Evolutionary conservation across 495 filamentous ascomycete genomes (phyloP).

Genomic region (Aspergillus ellipticus): DNA sequence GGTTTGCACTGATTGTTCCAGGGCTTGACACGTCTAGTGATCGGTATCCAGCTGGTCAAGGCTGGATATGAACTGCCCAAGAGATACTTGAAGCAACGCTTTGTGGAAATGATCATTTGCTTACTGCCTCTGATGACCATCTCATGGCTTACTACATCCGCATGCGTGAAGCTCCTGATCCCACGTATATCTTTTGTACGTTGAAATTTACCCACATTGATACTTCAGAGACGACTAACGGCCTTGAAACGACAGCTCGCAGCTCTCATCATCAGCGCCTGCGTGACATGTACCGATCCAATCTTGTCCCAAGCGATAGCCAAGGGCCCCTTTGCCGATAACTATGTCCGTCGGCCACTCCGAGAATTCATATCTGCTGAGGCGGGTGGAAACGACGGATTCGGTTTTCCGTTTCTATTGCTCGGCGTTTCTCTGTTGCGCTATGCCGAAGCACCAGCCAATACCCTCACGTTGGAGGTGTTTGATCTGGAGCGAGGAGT

Average conservation of each 20-base stretch:
- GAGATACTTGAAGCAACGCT: slow-evolving; percentile 26
- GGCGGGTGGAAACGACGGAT: slow-evolving; percentile 58
- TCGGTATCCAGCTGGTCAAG: slow-evolving; percentile 51
- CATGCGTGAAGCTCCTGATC: slow-evolving; percentile 34
- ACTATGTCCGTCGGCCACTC: slow-evolving; percentile 52
- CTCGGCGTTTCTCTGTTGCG: slow-evolving; percentile 53
- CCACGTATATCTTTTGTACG: slow-evolving; percentile 32
- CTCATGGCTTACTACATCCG: slow-evolving; percentile 34
- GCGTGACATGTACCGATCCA: slow-evolving; percentile 60
- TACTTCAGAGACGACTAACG: slow-evolving; percentile 6
- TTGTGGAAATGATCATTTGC: slow-evolving; percentile 33
- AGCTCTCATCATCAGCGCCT: slow-evolving; percentile 57
- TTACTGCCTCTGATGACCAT: slow-evolving; percentile 37
- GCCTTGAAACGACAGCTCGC: slow-evolving; percentile 41
- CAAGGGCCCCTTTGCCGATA: slow-evolving; percentile 60
- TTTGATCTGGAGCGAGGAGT: slow-evolving; percentile 22
- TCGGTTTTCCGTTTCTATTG: slow-evolving; percentile 58
- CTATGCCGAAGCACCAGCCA: slow-evolving; percentile 41
- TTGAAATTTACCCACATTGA: not conserved
- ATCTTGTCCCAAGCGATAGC: slow-evolving; percentile 58
- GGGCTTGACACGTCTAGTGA: slow-evolving; percentile 49
- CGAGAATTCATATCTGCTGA: slow-evolving; percentile 62
- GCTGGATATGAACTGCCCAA: slow-evolving; percentile 33
- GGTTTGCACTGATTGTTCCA: not conserved
- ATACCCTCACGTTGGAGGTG: slow-evolving; percentile 16